Evolutionary conservation across 1,284 basidiomycete genomes (phyloP), one percentile per base, ranked within the genome.

Genomic region (Ceratobasidium sp.): DNA sequence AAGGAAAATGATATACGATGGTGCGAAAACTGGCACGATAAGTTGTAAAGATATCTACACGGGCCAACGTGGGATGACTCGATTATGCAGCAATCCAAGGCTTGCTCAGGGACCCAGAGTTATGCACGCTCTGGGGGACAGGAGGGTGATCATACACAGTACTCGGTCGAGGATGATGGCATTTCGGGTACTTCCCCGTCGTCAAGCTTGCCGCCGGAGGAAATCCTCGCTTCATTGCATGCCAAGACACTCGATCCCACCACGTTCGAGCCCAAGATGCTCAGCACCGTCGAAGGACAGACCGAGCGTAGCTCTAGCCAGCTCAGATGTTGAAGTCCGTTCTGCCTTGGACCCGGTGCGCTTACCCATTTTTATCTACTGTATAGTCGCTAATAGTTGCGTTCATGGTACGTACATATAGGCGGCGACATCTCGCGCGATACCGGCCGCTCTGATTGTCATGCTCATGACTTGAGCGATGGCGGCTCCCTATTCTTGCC

Each of bases 281-380:
- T 90, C n/a, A 89, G 87, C 76, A 85, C 83, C 16, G 89, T 89
- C 72, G 84, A 87, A 6, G 88, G 90, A 77, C 82, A 81, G 39
- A 88, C 86, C 0, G 88, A 89, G 80, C 85, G 76, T 45, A 73
- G 80, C 23, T 79, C 78, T 0, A 84, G 85, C 1, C 83, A 85
- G 53, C 41, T 70, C n/a, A 70, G 65, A 26, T 39, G 53, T 8
- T 9, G n/a, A 16, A 70, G 65, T 16, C 45, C 65, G 12, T 9
- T 28, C n/a, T 39, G 28, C 14, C 46, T 52, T 26, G 62, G 58
- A 41, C 55, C 59, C 12, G 41, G 59, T 61, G 23, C 86, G 86
- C 80, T 10, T 87, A 16, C 18, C 8, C 18, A 45, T 12, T 45
- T n/a, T 4, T 45, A 3, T 18, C 4, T n/a, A 3, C 9, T 45